phyloP scores from a whole-genome alignment of 2,329 filamentous ascomycete genomes.

The Arthrocladium fulminans region DNA sequence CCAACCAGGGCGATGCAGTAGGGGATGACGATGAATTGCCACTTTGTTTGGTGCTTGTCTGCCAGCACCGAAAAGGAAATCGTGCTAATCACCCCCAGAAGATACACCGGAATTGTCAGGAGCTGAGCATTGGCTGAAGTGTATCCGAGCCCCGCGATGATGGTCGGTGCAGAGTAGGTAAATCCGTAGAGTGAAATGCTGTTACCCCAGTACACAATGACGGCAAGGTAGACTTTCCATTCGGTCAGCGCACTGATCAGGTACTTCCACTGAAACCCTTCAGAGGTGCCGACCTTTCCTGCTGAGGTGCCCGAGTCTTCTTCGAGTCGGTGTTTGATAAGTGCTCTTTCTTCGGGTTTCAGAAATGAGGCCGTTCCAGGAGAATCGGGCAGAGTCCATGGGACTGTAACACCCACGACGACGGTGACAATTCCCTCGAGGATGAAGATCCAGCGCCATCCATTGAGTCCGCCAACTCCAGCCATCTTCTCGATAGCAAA shows the following conservation, averaged over 20 bases:
- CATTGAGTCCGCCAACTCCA: constrained; percentile 32
- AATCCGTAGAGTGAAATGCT: constrained; percentile 13
- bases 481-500: constrained; percentile 45
- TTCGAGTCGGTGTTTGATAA: constrained; percentile 31
- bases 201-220: constrained; percentile 19
- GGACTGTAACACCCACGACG: constrained; percentile 31
- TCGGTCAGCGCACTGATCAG: constrained; percentile 12
- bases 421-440: constrained; percentile 40
- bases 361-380: constrained; percentile 37
- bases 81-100: constrained; percentile 24
- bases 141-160: constrained; percentile 23
- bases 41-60: constrained; percentile 25
- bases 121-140: constrained; percentile 15
- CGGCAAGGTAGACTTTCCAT: constrained; percentile 17
- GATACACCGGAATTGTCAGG: constrained; percentile 29
- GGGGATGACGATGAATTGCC: constrained; percentile 29
- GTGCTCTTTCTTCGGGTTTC: constrained; percentile 30
- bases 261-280: constrained; percentile 16
- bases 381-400: constrained; percentile 37
- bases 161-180: constrained; percentile 13
- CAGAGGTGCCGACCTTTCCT: constrained; percentile 18
- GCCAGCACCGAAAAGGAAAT: constrained; percentile 24
- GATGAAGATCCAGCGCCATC: constrained; percentile 44
- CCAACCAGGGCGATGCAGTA: constrained; percentile 26
- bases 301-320: constrained; percentile 17